Evolutionary conservation across 2,329 filamentous ascomycete genomes (phyloP), one percentile per base, ranked within the genome.

Genomic region (Xylariaceae sp.): DNA sequence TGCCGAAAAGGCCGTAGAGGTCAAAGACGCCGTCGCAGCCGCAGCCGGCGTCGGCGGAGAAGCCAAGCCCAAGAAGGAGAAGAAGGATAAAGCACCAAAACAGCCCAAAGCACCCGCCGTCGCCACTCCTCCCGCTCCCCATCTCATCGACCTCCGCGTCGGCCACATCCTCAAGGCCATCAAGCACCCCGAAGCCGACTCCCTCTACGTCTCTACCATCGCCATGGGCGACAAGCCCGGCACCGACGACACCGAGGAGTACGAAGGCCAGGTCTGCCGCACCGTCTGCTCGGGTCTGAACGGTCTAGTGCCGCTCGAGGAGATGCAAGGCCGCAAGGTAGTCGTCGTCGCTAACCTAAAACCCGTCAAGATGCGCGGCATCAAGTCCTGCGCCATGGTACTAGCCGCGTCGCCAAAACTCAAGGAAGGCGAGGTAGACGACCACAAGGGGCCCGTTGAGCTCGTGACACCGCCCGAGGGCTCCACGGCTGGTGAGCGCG

Each of bases 271-370:
- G 75, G 80, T 93, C 41, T 90, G 92, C 64, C 89, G 94, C 43
- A 99, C 93, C 14, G 93, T 99, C 45, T 99, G 94, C 82, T 97
- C 94, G 1, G 94, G 94, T 28, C 82, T 99, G 59, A 97, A 96
- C 72, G 94, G 94, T 7, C 83, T 97, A 31, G 76, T 99, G 1
- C 94, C 94, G 1, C 80, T 99, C 43, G 90, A 90, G 71, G 90
- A 96, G 72, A 97, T 99, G 94, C 94, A 99, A 73, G 86, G 86
- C 67, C 90, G 94, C 71, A 96, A 95, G 76, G 90, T 99, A 55
- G 83, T 99, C 31, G 89, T 94, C 1, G 93, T 99, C 18, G 96
- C 90, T 80, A 99, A 99, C 74, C 83, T 99, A 62, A 99, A 99
- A 81, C 94, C 94, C 46, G 94, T 97, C 71, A 99, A 95, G 72